Conservation (phyloP, 805 yeast genomes). For the Sungouiozyma ichnusensis region DNA sequence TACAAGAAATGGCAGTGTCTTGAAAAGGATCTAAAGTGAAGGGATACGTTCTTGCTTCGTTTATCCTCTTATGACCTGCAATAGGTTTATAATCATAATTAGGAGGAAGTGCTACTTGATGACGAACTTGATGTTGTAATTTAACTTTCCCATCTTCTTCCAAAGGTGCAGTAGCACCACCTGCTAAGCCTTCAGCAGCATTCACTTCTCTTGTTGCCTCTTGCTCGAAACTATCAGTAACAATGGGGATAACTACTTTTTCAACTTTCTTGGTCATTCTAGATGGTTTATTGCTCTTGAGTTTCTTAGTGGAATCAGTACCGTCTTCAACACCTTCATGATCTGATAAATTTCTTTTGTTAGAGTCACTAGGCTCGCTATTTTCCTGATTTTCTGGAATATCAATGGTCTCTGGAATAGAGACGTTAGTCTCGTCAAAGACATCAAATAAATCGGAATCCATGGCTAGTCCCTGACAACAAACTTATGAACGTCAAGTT, state of each 20-base stretch:
- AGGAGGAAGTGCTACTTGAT: conserved; percentile 94
- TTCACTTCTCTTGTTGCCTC: conserved; percentile 84
- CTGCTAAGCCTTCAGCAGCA: conserved; percentile 64
- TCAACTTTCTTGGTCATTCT: conserved; percentile 34
- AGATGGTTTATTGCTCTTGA: conserved; percentile 11
- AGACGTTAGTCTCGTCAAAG: conserved; percentile 21
- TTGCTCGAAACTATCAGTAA: conserved; percentile 77
- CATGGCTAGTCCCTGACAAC: conserved; percentile 3
- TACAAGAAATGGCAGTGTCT: conserved; percentile 91
- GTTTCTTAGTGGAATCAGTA: conserved; percentile 4
- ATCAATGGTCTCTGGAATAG: conserved; percentile 11
- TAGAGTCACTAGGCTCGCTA: conserved; percentile 4
- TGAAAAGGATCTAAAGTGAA: conserved; percentile 94
- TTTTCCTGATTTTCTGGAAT: conserved; percentile 8
- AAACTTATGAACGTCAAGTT: not conserved
- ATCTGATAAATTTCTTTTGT: conserved; percentile 14
- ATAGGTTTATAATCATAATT: conserved; percentile 82
- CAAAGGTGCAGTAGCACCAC: conserved; percentile 29
- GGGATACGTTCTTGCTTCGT: conserved; percentile 84
- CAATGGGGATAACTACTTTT: conserved; percentile 51
- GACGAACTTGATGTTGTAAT: conserved; percentile 88
- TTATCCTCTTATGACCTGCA: conserved; percentile 66
- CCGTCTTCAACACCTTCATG: conserved; percentile 5
- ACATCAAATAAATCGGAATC: conserved; percentile 25
- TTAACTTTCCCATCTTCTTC: conserved; percentile 47